A percentile compares a stretch with the other conserved stretches of the same genome.
Conservation (phyloP, 768 basidiomycete genomes). For the Suillus occidentalis region DNA sequence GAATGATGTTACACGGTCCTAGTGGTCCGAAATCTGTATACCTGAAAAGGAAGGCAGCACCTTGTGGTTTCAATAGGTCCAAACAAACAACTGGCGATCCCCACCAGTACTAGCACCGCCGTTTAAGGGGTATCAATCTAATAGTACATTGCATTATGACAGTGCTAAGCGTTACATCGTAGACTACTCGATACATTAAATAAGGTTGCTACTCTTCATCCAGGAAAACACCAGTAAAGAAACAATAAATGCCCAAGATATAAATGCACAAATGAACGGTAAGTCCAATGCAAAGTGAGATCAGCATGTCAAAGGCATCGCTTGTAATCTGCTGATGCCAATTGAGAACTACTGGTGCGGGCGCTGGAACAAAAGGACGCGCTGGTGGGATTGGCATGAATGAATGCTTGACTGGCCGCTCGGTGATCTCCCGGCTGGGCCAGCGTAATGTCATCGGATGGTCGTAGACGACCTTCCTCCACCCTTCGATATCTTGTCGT, state of each 20-base stretch:
- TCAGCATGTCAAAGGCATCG: constrained; percentile 30
- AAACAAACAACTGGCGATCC: neutral
- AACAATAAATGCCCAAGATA: constrained; percentile 29
- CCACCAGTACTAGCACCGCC: neutral
- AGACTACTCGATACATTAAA: neutral
- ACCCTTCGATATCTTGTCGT: constrained; percentile 17
- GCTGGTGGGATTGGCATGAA: neutral
- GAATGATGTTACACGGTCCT: neutral
- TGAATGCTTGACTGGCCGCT: neutral
- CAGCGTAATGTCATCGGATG: constrained; percentile 19
- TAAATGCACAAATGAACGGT: constrained; percentile 28
- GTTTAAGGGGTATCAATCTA: neutral
- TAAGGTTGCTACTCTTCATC: neutral
- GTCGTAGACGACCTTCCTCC: constrained; percentile 23
- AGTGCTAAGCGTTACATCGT: neutral
- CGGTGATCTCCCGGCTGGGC: constrained; percentile 15
- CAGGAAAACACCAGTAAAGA: constrained; percentile 13
- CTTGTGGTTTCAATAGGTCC: neutral
- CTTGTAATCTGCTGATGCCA: constrained; percentile 23
- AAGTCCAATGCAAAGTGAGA: constrained; percentile 25
- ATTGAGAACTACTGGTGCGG: constrained; percentile 15
- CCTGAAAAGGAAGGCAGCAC: constrained; percentile 1
- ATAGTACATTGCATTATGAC: neutral
- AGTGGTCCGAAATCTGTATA: neutral
- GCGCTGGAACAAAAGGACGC: neutral